Percentiles rank a stretch among this genome's conserved stretches.
phyloP scores from a whole-genome alignment of 148 eudicot genomes.

The Agrostemma githago region DNA sequence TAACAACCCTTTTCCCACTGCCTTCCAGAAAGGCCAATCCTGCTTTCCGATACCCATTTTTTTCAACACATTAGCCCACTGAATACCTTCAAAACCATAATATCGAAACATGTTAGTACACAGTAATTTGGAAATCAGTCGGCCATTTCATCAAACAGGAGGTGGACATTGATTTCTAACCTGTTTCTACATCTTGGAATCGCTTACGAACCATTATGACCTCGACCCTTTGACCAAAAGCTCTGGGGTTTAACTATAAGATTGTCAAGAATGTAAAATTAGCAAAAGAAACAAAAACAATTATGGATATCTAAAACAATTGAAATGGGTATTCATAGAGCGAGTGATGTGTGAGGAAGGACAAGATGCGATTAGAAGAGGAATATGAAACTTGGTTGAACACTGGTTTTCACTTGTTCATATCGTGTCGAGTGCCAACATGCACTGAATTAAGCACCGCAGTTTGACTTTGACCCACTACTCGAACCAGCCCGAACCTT shows the following conservation, averaged over 20 bases:
- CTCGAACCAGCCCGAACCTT: too few relatives aligned
- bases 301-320: background rate
- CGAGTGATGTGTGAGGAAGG: too few relatives aligned
- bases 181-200: constrained; percentile 35
- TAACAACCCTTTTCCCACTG: constrained; percentile 68
- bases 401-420: too few relatives aligned
- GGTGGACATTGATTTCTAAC: constrained; percentile 32
- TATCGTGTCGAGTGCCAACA: too few relatives aligned
- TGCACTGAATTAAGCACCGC: too few relatives aligned
- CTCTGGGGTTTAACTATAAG: background rate
- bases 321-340: background rate
- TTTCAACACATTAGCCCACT: constrained; percentile 37
- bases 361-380: too few relatives aligned
- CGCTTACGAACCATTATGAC: constrained; percentile 56
- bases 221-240: background rate
- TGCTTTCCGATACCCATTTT: constrained; percentile 78
- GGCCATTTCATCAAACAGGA: constrained; percentile 45
- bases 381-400: too few relatives aligned
- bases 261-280: background rate
- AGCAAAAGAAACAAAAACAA: background rate
- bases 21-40: constrained; percentile 81
- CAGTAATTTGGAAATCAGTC: background rate
- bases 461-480: too few relatives aligned
- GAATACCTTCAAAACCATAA: constrained; percentile 25
- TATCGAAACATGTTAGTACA: background rate